Evolutionary conservation across 1,284 basidiomycete species (phyloP), one percentile per base, ranked within the genome.

Genomic region (Spongiforma sp.): DNA sequence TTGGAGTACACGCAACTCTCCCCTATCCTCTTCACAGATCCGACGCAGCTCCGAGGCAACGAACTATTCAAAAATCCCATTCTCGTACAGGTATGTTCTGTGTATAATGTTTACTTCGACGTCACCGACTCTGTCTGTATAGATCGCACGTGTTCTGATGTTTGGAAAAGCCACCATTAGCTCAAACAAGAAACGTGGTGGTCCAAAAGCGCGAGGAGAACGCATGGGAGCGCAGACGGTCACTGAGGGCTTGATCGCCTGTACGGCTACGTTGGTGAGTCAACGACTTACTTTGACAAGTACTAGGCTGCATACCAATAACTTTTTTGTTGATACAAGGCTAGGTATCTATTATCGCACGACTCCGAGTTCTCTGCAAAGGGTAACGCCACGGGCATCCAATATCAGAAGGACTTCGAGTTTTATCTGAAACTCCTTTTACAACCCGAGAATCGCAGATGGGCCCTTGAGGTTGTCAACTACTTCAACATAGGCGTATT

Each of bases 371-470:
- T 66, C 19, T 24, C 60, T 1, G 55, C 14, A 1, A 55, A 39
- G 19, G 65, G 59, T 3, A 26, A 57, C 8, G n/a, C 52, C 14
- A 64, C 53, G 3, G 24, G 39, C 4, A 67, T 67, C 28, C 8
- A 34, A 6, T 67, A 67, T 30, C 59, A 68, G 32, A 37, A 59
- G 5, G 57, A 67, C 41, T 65, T 48, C 5, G 5, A 65, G 4
- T 59, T 68, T 32, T 68, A 68, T 19, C 14, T 67, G 15, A 55
- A 61, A 24, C 14, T 19, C 4, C 54, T 67, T 8, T n/a, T 68
- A 28, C 54, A 57, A 8, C 28, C 55, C 4, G 21, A 62, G 17
- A 64, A 54, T 26, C 7, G n/a, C 5, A 36, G 10, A 24, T 68
- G 62, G 66, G 39, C 63, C 2, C 43, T 67, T 7, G 50, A 64